Base-by-base conservation (phyloP, 352 stramenopile genomes). In the Thalassiosira sp. region DNA sequence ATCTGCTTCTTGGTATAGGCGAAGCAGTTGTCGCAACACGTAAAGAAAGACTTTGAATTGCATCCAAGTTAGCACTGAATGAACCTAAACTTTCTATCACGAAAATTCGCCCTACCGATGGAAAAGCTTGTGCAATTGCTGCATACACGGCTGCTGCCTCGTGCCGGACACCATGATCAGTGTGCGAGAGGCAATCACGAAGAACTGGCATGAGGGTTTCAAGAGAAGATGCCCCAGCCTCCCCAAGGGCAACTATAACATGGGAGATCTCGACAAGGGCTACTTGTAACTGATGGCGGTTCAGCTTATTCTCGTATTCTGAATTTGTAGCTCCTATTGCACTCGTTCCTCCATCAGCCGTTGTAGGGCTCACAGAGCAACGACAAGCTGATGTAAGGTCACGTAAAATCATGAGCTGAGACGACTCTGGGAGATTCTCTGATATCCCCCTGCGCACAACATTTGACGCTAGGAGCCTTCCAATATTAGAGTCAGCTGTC, bases 231-330 rank as follows among this genome's bases (percentile, higher is more conserved):
- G 81, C 63, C 53, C 62, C 69, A 37, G 85, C 82, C 73, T 94
- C 87, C 15, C 84, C 85, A 15, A 94, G 37, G 8, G 79, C 48
- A n/a, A 81, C 73, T 49, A 93, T 61, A 5, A 93, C 48, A 65
- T 94, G 85, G 16, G 84, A 91, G 16, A 91, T 91, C 85, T 94
- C 89, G 77, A 92, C 72, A 13, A 94, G 70, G 13, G 78, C 69
- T 43, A 91, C 80, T 72, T 94, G 89, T 28, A 92, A 25, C 52
- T 94, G 89, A 77, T 91, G 76, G 5, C 77, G 66, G 59, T 91
- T 92, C 27, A 90, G 67, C 3, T 24, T 31, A 18, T 72, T 73
- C 28, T 24, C 40, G 31, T 43, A 28, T 28, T 75, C 62, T 24
- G 35, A 28, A 60, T 63, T 51, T 37, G 22, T 46, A 63, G 31